Evolutionary conservation across 306 rosid genomes (phyloP).

Genomic region (Geum urbanum): DNA sequence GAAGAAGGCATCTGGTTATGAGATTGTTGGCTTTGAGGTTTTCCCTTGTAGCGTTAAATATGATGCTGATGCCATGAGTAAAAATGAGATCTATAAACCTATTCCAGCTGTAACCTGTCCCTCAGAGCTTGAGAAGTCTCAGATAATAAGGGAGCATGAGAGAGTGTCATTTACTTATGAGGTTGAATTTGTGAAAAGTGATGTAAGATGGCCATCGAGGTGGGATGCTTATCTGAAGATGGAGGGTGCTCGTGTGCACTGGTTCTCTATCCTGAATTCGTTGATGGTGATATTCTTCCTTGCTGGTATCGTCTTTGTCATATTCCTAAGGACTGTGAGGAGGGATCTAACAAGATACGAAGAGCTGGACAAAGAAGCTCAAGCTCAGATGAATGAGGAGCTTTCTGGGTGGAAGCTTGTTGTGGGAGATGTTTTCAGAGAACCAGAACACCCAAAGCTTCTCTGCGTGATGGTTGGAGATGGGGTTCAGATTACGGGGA

Average conservation of each 20-base stretch:
- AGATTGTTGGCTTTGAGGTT: slow-evolving; percentile 94
- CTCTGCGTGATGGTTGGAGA: slow-evolving; percentile 94
- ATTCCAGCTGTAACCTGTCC: slow-evolving; percentile 50
- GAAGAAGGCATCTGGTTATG: slow-evolving; percentile 75
- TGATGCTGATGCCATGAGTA: slow-evolving; percentile 52
- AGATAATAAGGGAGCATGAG: slow-evolving; percentile 72
- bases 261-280: slow-evolving; percentile 70
- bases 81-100: slow-evolving; percentile 40
- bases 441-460: slow-evolving; percentile 72
- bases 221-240: slow-evolving; percentile 97
- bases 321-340: slow-evolving; percentile 84
- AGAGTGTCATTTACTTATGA: slow-evolving; percentile 80
- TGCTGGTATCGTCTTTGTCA: slow-evolving; percentile 94
- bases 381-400: slow-evolving; percentile 97
- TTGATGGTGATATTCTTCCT: slow-evolving; percentile 89
- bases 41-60: slow-evolving; percentile 70
- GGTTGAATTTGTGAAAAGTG: slow-evolving; percentile 82
- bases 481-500: slow-evolving; percentile 90
- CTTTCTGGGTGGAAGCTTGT: slow-evolving; percentile 99
- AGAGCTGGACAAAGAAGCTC: slow-evolving; percentile 92
- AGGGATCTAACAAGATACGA: slow-evolving; percentile 94
- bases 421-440: slow-evolving; percentile 96
- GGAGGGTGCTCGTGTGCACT: slow-evolving; percentile 96
- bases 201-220: slow-evolving; percentile 88
- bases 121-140: slow-evolving; percentile 55